phyloP scores from a whole-genome alignment of 2,329 filamentous ascomycete species.

The Diaporthe vaccinii region DNA sequence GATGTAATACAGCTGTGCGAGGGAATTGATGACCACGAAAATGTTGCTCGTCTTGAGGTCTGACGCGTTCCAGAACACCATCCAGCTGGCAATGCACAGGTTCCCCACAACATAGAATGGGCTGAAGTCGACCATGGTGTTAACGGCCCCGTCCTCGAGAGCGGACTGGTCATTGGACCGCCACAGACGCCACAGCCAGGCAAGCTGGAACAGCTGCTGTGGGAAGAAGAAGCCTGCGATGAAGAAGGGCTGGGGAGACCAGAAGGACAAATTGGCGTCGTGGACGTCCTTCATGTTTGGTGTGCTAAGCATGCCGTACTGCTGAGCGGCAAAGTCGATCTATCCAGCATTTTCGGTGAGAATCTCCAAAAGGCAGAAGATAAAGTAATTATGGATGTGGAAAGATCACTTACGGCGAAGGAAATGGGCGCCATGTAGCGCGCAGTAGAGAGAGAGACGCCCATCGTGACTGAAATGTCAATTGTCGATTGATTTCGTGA shows the following conservation, averaged over 20 bases:
- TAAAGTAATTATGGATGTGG: not conserved
- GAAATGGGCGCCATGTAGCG: constrained; percentile 67
- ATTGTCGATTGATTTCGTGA: too few relatives aligned
- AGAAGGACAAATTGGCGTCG: constrained; percentile 70
- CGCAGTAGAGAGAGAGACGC: constrained; percentile 65
- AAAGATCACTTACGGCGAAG: constrained; percentile 52
- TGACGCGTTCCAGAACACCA: constrained; percentile 72
- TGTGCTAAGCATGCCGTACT: constrained; percentile 68
- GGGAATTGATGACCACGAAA: constrained; percentile 69
- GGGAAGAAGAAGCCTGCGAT: constrained; percentile 73
- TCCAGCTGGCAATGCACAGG: constrained; percentile 71
- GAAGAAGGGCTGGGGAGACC: constrained; percentile 69
- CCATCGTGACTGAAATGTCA: constrained; percentile 54
- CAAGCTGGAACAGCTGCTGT: constrained; percentile 70
- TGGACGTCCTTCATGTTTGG: constrained; percentile 73
- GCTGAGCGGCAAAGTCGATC: constrained; percentile 70
- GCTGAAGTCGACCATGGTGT: constrained; percentile 65
- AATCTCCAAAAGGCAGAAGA: not conserved
- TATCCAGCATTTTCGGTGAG: not conserved
- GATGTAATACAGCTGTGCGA: constrained; percentile 68
- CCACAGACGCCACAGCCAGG: constrained; percentile 70
- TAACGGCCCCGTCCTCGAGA: constrained; percentile 55
- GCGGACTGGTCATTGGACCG: constrained; percentile 57
- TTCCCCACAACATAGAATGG: constrained; percentile 70
- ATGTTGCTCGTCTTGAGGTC: constrained; percentile 64